Base-by-base conservation (phyloP, 1,284 basidiomycete genomes). In the Irpex sp. region DNA sequence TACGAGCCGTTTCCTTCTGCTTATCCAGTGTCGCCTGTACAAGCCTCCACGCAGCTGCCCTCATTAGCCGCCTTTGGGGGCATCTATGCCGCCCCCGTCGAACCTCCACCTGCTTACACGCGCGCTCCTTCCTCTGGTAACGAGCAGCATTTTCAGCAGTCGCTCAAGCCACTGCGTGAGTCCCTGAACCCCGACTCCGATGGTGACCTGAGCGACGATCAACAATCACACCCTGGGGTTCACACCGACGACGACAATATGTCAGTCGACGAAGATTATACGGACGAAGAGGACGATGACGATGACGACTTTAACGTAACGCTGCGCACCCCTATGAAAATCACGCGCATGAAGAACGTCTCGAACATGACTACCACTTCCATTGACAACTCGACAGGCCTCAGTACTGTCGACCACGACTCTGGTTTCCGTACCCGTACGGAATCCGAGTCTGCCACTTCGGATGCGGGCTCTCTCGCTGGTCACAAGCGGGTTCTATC, bases 231-330 rank as follows among this genome's bases (percentile, higher is more conserved):
- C 58, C 55, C 61, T 46, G 74, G 75, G 73, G 74, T 74, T 73
- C 71, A 70, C 59, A 60, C 39, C 21, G 59, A 61, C 60, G 65
- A 67, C 33, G 63, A 67, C 31, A 61, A 59, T n/a, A 59, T 62
- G 57, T 58, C 57, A 8, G 35, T 57, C 49, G 72, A 78, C 59
- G 76, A 79, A 39, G 78, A 78, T 21, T 80, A 74, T 49, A 73
- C 79, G 39, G 78, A 78, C 26, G 81, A 74, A 50, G 73, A 73
- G 36, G 76, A 83, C 11, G 81, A 81, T 9, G 81, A 81, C 26
- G 86, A 89, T 63, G 85, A 87, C 64, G 82, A 83, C 59, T 88
- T 89, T 68, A 79, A 90, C 63, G 75, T 83, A 39, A 90, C 89
- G 0, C 76, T 91, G 63, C 83, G 79, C 61, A 90, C 89, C 5